phyloP scores from a whole-genome alignment of 371 early-diverging fungal genomes.

The Phascolomyces articulosus region DNA sequence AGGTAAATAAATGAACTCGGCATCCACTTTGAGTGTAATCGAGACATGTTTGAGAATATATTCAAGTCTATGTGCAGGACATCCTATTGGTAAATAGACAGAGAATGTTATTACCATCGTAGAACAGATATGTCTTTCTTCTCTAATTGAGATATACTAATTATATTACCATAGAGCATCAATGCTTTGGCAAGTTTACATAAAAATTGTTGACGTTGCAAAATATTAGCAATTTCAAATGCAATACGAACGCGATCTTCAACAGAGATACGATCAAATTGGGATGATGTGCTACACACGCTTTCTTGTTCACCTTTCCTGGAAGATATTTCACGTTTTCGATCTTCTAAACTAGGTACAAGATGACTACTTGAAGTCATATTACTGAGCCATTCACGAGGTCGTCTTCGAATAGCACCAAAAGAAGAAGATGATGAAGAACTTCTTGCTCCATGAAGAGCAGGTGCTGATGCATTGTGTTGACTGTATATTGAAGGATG shows the following conservation, averaged over 20 bases:
- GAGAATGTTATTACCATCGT: too few species aligned
- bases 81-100: background rate
- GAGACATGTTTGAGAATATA: constrained; percentile 52
- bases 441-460: background rate
- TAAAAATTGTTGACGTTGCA: constrained; percentile 62
- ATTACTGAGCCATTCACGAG: constrained; percentile 42
- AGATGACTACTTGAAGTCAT: constrained; percentile 43
- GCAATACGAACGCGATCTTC: constrained; percentile 63
- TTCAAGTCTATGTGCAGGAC: constrained; percentile 65
- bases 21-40: constrained; percentile 67
- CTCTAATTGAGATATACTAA: too few species aligned
- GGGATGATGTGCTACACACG: constrained; percentile 49
- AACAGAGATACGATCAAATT: constrained; percentile 49
- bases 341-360: constrained; percentile 45
- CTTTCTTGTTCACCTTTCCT: constrained; percentile 39
- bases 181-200: constrained; percentile 53
- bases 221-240: constrained; percentile 61
- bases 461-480: constrained; percentile 1
- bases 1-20: constrained; percentile 70
- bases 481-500: background rate
- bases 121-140: too few species aligned
- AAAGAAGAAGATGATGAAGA: constrained; percentile 18
- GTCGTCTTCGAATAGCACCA: constrained; percentile 21
- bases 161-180: constrained; percentile 59
- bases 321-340: constrained; percentile 22